Conservation (phyloP, 2,329 filamentous ascomycete genomes). For the Aspergillus sp. region DNA sequence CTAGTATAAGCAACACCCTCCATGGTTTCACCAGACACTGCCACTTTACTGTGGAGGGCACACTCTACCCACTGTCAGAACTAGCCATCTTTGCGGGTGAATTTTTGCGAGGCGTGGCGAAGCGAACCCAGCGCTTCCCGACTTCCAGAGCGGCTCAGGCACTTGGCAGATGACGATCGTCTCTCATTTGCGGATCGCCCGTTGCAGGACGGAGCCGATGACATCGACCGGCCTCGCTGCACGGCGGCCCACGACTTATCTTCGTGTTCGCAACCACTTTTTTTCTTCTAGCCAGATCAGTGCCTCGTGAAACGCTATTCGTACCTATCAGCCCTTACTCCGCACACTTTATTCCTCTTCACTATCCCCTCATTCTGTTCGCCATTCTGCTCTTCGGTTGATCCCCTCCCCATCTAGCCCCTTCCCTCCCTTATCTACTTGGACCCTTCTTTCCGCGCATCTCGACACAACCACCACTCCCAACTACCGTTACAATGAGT, state of each 20-base stretch:
- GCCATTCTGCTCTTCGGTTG: not conserved
- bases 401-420: conserved; percentile 7
- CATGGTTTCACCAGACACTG: not conserved
- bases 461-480: conserved; percentile 5
- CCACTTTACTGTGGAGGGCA: not conserved
- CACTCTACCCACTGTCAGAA: not conserved
- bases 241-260: conserved; percentile 29
- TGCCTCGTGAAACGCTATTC: conserved; percentile 1
- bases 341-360: not conserved
- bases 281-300: conserved; percentile 10
- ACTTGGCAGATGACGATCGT: conserved; percentile 57
- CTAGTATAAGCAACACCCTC: not conserved
- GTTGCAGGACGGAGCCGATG: conserved; percentile 31
- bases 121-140: not conserved
- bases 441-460: conserved; percentile 12
- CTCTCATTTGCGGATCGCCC: conserved; percentile 49
- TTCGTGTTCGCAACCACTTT: conserved; percentile 22
- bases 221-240: conserved; percentile 37
- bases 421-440: conserved; percentile 26
- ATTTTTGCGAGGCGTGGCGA: not conserved
- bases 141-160: conserved; percentile 15
- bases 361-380: not conserved
- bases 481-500: conserved; percentile 45
- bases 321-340: not conserved
- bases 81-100: not conserved